Percentiles rank a stretch among this genome's conserved stretches.
These are phyloP conservation scores for Funneliformis caledonium DNA, from an alignment of 371 early-diverging fungal species.

Conservation along the genomic window DNA sequence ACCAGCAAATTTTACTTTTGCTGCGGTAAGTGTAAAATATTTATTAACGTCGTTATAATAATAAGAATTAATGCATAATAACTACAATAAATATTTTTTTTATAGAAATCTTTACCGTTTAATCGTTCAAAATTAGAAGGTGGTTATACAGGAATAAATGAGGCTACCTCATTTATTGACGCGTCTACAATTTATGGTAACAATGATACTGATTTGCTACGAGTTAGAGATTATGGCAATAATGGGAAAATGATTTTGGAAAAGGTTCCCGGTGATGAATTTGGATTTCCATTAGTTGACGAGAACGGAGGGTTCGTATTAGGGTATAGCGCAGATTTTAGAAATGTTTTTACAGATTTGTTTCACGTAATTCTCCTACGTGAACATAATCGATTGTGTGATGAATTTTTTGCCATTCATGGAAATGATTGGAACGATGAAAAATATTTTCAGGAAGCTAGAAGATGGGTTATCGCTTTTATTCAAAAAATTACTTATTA, in stretches of 20 bases:
- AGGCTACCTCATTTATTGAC: constrained; percentile 25
- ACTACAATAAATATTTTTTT: neutral
- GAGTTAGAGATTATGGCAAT: neutral
- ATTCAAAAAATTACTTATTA: neutral
- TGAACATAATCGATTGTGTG: constrained; percentile 30
- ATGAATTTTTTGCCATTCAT: neutral
- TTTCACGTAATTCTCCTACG: neutral
- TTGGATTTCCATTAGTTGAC: neutral
- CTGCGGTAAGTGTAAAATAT: neutral
- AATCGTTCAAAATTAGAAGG: neutral
- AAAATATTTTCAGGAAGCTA: constrained; percentile 33
- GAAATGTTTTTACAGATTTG: constrained; percentile 3
- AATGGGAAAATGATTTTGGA: neutral
- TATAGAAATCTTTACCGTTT: neutral
- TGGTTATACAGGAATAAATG: neutral
- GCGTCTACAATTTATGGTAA: constrained; percentile 4
- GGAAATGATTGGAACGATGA: constrained; percentile 6
- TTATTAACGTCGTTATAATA: neutral
- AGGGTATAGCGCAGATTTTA: neutral
- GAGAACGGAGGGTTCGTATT: neutral
- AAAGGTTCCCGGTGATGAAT: neutral
- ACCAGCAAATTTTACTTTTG: neutral
- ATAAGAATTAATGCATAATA: neutral
- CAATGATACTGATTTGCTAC: neutral
- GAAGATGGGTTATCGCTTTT: constrained; percentile 27